Evolutionary conservation across 2,329 filamentous ascomycete genomes (phyloP).

Genomic region (Malbranchea zuffiana): DNA sequence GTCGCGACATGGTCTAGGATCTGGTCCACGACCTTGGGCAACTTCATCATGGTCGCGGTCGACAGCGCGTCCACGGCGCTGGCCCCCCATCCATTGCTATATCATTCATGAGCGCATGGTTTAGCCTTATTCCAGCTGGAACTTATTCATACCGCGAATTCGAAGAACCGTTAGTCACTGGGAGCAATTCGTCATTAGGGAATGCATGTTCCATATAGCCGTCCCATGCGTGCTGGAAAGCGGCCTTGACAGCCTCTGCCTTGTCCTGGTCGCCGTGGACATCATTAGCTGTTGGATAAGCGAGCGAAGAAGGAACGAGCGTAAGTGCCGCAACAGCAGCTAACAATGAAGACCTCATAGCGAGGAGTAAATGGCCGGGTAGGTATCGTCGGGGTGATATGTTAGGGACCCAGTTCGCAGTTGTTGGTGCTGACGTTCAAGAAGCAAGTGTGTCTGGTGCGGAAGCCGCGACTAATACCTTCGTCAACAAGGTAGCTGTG

Average conservation of each 20-base stretch:
- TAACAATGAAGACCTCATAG: too few species aligned
- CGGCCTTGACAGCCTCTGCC: conserved; percentile 53
- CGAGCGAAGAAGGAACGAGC: conserved; percentile 7
- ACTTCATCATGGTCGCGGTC: conserved; percentile 67
- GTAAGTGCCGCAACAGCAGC: conserved; percentile 6
- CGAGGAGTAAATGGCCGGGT: too few species aligned
- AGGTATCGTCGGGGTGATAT: too few species aligned
- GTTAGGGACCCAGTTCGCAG: too few species aligned
- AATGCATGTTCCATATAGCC: conserved; percentile 66
- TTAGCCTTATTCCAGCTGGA: too few species aligned
- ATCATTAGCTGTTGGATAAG: conserved; percentile 4
- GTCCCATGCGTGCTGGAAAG: conserved; percentile 60
- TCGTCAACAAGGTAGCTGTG: too few species aligned
- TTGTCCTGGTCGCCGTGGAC: conserved; percentile 22
- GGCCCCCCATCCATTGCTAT: conserved; percentile 73
- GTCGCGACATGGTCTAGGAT: conserved; percentile 60
- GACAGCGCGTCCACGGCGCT: conserved; percentile 70
- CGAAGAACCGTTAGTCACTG: conserved; percentile 52
- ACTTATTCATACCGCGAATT: conserved; percentile 54
- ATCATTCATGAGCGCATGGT: conserved; percentile 6
- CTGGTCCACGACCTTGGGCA: conserved; percentile 53
- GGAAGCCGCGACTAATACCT: too few species aligned
- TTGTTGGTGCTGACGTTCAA: too few species aligned
- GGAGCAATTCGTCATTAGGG: conserved; percentile 63
- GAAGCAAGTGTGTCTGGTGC: too few species aligned